Conservation (phyloP, 1,139 yeast genomes). For the Blastobotrys ciferrii region DNA sequence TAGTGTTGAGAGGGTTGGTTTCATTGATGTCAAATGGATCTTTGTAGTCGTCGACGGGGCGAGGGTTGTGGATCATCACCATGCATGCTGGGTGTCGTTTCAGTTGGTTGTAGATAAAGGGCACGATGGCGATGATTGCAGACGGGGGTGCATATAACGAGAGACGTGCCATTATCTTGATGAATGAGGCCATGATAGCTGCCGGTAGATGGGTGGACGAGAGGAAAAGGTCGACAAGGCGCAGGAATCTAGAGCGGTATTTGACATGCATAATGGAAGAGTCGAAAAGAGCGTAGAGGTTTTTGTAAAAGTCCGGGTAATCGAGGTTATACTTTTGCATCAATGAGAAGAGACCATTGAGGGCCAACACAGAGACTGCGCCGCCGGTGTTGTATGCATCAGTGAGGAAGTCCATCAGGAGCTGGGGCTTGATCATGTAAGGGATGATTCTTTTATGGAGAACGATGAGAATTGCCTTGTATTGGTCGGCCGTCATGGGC, state of each 20-base stretch:
- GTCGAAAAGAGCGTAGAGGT: constrained; percentile 70
- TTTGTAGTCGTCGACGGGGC: constrained; percentile 38
- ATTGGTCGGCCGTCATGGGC: constrained; percentile 50
- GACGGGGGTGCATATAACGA: constrained; percentile 83
- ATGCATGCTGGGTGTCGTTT: constrained; percentile 93
- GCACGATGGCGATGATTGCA: constrained; percentile 81
- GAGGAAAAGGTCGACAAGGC: constrained; percentile 81
- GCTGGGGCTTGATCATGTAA: constrained; percentile 71
- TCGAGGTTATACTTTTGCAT: constrained; percentile 83
- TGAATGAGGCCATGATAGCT: constrained; percentile 80
- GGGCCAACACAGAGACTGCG: constrained; percentile 72
- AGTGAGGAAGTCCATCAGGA: constrained; percentile 88
- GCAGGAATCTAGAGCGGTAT: constrained; percentile 82
- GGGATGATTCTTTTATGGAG: constrained; percentile 87
- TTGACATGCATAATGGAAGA: constrained; percentile 75
- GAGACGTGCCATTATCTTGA: constrained; percentile 75
- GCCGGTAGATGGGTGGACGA: constrained; percentile 88
- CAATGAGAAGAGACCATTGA: constrained; percentile 83
- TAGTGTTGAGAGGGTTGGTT: constrained; percentile 69
- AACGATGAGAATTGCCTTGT: constrained; percentile 64
- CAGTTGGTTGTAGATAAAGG: constrained; percentile 85
- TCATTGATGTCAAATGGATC: constrained; percentile 73
- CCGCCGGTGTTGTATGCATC: constrained; percentile 75
- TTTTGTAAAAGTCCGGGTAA: constrained; percentile 85
- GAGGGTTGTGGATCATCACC: constrained; percentile 70